phyloP scores from a whole-genome alignment of 2,329 filamentous ascomycete genomes.

The Leptographium wingfieldii region DNA sequence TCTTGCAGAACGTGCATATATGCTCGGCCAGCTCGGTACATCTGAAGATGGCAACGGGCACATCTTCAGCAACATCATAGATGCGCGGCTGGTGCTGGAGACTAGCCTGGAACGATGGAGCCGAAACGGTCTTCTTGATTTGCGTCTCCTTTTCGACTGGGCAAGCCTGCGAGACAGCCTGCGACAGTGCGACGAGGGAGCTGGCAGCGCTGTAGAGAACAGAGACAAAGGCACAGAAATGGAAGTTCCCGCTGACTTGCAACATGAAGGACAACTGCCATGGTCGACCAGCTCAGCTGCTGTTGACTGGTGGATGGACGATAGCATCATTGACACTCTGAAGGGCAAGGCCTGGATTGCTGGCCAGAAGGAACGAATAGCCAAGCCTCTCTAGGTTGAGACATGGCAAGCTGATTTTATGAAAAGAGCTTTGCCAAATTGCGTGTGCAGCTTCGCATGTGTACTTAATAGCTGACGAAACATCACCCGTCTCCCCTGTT shows the following conservation, averaged over 20 bases:
- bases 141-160: conserved; percentile 45
- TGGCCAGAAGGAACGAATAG: conserved; percentile 18
- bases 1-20: conserved; percentile 52
- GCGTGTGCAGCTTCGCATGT: background rate
- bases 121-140: conserved; percentile 31
- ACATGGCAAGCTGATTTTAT: background rate
- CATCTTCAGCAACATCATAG: conserved; percentile 39
- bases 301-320: conserved; percentile 40
- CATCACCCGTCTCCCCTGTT: too few species aligned
- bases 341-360: conserved; percentile 43
- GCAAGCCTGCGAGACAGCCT: conserved; percentile 27
- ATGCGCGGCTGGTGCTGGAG: conserved; percentile 57
- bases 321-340: conserved; percentile 40
- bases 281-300: conserved; percentile 15
- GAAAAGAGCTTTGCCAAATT: background rate
- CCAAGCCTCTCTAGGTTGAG: background rate
- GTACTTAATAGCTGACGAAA: background rate
- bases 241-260: background rate
- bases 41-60: conserved; percentile 27
- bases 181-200: background rate
- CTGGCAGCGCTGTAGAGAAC: background rate
- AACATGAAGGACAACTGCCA: background rate
- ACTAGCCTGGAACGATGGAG: conserved; percentile 29
- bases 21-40: conserved; percentile 30
- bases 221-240: background rate